phyloP scores from a whole-genome alignment of 2,329 filamentous ascomycete species.

The Xylariaceae sp. region DNA sequence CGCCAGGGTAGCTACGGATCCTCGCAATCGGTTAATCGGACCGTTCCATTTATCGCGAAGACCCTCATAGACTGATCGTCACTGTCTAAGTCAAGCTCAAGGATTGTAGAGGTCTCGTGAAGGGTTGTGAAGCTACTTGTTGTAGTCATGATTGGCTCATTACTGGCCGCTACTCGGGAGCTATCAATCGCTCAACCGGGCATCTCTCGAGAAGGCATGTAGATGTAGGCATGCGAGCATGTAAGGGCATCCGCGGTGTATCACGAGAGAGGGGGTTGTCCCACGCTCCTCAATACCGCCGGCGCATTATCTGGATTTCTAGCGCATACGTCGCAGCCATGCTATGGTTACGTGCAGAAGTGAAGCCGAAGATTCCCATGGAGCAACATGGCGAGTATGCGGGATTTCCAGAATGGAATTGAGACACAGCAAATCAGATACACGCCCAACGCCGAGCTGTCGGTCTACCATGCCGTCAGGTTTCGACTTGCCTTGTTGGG shows the following conservation, averaged over 20 bases:
- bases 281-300: background rate
- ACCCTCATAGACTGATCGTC: conserved; percentile 11
- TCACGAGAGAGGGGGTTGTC: conserved; percentile 21
- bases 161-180: conserved; percentile 13
- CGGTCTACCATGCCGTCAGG: too few relatives aligned
- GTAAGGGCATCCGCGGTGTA: conserved; percentile 14
- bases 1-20: conserved; percentile 8
- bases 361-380: background rate
- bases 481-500: conserved; percentile 14
- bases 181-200: conserved; percentile 13
- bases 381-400: background rate
- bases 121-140: conserved; percentile 1
- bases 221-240: conserved; percentile 13
- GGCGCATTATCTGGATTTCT: background rate
- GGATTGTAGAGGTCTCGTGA: conserved; percentile 20
- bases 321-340: background rate
- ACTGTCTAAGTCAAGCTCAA: conserved; percentile 14
- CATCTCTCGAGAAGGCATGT: conserved; percentile 21
- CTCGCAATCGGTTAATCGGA: conserved; percentile 16
- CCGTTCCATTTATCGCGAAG: conserved; percentile 24
- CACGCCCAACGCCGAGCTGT: background rate
- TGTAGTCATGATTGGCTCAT: conserved; percentile 1
- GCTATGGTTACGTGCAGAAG: conserved; percentile 4
- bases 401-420: background rate
- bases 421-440: background rate